Evolutionary conservation across 106 monocot genomes (phyloP), one percentile per base, ranked within the genome.

Genomic region (Acanthochlamys bracteata): DNA sequence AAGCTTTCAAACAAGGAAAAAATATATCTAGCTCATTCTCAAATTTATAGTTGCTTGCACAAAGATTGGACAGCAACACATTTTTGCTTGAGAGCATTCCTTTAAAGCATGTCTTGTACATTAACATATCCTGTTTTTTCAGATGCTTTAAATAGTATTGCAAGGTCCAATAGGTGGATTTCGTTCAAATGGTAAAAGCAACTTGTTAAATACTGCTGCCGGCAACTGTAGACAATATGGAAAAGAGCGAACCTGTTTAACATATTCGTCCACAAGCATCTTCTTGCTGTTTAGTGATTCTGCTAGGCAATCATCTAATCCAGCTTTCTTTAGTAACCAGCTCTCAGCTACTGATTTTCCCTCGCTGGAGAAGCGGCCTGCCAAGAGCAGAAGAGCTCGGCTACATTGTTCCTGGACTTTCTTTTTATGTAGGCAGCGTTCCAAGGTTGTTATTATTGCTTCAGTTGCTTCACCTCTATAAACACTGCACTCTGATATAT

Each of bases 381-480:
- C 86, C 61, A 92, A 72, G 20, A 86, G 66, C 54, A 81, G 68
- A 57, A 92, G 84, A 42, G 91, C 83, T 60, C 70, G 69, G 24
- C 76, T 71, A 58, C 86, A 86, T 21, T 81, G 71, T 10, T 79
- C 91, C 55, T 86, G 91, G 24, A 84, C 51, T 58, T 76, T 86
- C 63, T 69, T 84, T 25, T 75, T 84, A 16, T 73, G 63, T 33
- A 66, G 67, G 58, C 66, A 78, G 46, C 73, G 71, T 55, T 92
- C 86, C 71, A 92, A 41, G 40, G 83, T 68, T 41, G 68, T 60
- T 46, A 86, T 25, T 26, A 92, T 53, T 11, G 81, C 73, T 61
- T 92, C 91, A 41, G 86, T 83, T 12, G 72, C 86, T 74, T 92
- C 91, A 57, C 86, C 86, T 77, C 86, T 74, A 62, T 86, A 84